phyloP scores from a whole-genome alignment of 2,329 filamentous ascomycete genomes.

The Colletotrichum caudatum region DNA sequence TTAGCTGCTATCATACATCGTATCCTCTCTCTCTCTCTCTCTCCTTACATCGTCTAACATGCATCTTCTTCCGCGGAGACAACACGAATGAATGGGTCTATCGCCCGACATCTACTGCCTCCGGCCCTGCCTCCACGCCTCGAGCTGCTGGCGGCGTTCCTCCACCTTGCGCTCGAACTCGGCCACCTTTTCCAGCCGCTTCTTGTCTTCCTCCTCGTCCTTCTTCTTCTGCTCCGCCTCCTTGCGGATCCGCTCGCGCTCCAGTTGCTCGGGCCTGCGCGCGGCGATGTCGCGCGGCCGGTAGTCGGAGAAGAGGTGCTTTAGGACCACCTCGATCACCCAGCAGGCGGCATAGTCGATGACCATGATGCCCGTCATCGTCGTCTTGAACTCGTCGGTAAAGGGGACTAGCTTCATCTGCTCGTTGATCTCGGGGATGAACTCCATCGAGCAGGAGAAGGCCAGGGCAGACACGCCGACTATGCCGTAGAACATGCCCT shows the following conservation, averaged over 20 bases:
- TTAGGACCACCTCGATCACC: conserved; percentile 87
- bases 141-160: conserved; percentile 62
- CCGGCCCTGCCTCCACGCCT: conserved; percentile 59
- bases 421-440: conserved; percentile 94
- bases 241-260: conserved; percentile 78
- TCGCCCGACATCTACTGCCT: conserved; percentile 40
- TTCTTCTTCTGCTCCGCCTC: conserved; percentile 65
- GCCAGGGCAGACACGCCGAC: conserved; percentile 89
- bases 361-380: conserved; percentile 86
- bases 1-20: conserved; percentile 19
- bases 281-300: conserved; percentile 93
- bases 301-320: conserved; percentile 89
- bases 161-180: conserved; percentile 71
- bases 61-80: not conserved
- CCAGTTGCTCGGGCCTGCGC: conserved; percentile 86
- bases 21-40: not conserved
- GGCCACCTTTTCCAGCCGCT: conserved; percentile 65
- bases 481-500: conserved; percentile 98
- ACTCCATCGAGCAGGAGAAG: conserved; percentile 94
- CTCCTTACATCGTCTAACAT: not conserved
- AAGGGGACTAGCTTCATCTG: conserved; percentile 94
- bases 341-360: conserved; percentile 90
- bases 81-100: conserved; percentile 13
- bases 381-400: conserved; percentile 86
- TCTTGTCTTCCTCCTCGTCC: conserved; percentile 64